Base-by-base conservation (phyloP, 2,329 filamentous ascomycete species). In the Fusarium palustre region DNA sequence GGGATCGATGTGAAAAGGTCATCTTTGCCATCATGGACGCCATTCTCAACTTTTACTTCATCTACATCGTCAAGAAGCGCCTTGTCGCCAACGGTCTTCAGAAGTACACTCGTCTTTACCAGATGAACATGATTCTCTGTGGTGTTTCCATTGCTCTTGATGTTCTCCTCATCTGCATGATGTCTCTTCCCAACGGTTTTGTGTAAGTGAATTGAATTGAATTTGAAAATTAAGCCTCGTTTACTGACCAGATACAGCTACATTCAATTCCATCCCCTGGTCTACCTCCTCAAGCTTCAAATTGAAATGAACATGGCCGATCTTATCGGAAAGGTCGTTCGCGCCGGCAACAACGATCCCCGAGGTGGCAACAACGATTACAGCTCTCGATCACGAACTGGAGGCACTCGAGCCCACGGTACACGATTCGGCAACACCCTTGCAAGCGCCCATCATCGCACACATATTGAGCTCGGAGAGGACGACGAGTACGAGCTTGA, bases 1-100 rank as follows among this genome's bases (percentile, higher is more conserved):
- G 84, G 84, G 84, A 86, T 64, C 82, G 84, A n/a, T 78, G 80
- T 48, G 83, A 84, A 46, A 86, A 86, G 66, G 78, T 79, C 8
- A 78, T 86, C 4, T 84, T 84, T 53, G 75, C 83, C 1, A 43
- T 85, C 8, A 79, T 85, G 20, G 84, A 86, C 56, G 82, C 79
- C 2, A 62, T 66, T 0, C 77, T 86, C 20, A 86, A 86, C 66
- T 79, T 79, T 52, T 84, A 84, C 61, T 86, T 86, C 67, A 79
- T 78, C 73, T 74, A 72, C 9, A 74, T 77, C 1, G 84, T 86
- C 41, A 82, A 81, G 59, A 67, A 76, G 16, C 80, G 81, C 12
- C 77, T 86, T 1, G 80, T 86, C 54, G 77, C 79, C 49, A 82
- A 84, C 42, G 84, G 84, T 18, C 77, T 86, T 0, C 79, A 80